Conservation (phyloP, 176 grass and related monocot species). For the Lolium multiflorum region DNA sequence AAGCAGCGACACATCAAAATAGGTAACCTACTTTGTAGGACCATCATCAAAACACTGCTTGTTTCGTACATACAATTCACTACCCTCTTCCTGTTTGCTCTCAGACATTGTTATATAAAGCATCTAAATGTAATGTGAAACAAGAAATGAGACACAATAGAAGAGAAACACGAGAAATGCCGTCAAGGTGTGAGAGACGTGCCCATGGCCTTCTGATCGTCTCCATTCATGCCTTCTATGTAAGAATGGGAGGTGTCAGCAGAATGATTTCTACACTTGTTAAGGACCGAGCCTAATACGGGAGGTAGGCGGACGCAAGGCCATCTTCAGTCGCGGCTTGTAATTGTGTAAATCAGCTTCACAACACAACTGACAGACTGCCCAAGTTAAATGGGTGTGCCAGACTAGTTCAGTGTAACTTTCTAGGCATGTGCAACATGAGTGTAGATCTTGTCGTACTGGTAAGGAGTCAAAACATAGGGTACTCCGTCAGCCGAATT, state of each 20-base stretch:
- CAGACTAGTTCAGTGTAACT: too few species aligned
- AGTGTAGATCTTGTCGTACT: too few species aligned
- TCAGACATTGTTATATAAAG: neutral
- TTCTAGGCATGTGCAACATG: too few species aligned
- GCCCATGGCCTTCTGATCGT: neutral
- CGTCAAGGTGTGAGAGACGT: neutral
- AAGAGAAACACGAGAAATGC: neutral
- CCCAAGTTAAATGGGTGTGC: too few species aligned
- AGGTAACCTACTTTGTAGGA: neutral
- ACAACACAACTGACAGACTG: too few species aligned
- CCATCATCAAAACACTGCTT: neutral
- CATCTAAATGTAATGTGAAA: neutral
- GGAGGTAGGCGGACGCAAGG: too few species aligned
- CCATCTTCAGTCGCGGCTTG: too few species aligned
- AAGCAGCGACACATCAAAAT: neutral
- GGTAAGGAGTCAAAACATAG: too few species aligned
- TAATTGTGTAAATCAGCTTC: too few species aligned
- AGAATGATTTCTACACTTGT: neutral
- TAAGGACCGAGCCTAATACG: neutral
- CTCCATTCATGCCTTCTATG: neutral
- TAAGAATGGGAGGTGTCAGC: neutral
- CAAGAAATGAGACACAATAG: neutral
- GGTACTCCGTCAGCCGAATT: too few species aligned
- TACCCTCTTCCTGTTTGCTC: neutral
- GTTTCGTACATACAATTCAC: neutral